Evolutionary conservation across 768 basidiomycete species (phyloP), one percentile per base, ranked within the genome.

Genomic region (Tylopilus plumbeoviolaceoides): DNA sequence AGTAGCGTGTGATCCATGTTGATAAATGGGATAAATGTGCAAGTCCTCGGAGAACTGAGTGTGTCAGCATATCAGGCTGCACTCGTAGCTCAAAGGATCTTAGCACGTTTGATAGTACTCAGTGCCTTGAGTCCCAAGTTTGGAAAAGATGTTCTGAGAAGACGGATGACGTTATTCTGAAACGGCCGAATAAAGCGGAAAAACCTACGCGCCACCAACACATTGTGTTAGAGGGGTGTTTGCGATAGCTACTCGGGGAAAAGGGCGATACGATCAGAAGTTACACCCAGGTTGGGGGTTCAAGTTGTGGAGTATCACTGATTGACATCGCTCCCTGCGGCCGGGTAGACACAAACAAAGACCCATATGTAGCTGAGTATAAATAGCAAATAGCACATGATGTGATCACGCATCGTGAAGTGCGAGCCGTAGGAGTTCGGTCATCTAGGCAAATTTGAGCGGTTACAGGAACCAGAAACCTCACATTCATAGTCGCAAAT

Each of bases 41-140:
- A 36, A 31, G 38, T 57, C 60, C 60, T 62, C 60, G 57, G 60
- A 51, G 49, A 49, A 41, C 47, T 30, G 10, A 30, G 21, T 54
- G 31, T 54, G 48, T 28, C 18, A 36, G 44, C 21, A 35, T 42
- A 47, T 44, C 45, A 40, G 50, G 35, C 33, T 50, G 31, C 4
- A 21, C 30, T 47, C 30, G 27, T 20, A n/a, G 36, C 23, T 40
- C 44, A 20, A 18, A 10, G 38, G 17, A 10, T n/a, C 6, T n/a
- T 38, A 5, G n/a, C 48, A 46, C 23, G 42, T 58, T 45, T 41
- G 35, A 35, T 28, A 5, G 20, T 30, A 12, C 18, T 23, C 15
- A 14, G 25, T 23, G 42, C 25, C 23, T n/a, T 27, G 23, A 41
- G 14, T 14, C 20, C 52, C 35, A 31, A 46, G 18, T 31, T 48